Evolutionary conservation across 768 basidiomycete species (phyloP), one percentile per base, ranked within the genome.

Genomic region (Artomyces pyxidatus): DNA sequence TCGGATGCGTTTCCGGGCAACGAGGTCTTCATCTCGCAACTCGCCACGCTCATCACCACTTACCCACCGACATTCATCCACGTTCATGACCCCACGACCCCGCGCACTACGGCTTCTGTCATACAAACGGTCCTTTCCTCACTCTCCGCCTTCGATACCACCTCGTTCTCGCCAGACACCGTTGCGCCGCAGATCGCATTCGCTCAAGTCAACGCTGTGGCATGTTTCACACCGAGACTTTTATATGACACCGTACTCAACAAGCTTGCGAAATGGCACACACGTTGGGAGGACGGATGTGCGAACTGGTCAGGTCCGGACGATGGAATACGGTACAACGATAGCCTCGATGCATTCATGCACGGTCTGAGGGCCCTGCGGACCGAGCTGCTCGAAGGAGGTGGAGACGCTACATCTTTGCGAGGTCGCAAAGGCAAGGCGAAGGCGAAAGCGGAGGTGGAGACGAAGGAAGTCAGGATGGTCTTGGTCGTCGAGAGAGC

Each of bases 221-320:
- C 79, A 11, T 85, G 79, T 55, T 81, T 88, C 55, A 75, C 75
- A 0, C 61, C 78, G 4, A 73, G 81, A 6, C 57, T 88, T 5
- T 62, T 90, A 39, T 91, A 78, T 50, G 84, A 88, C 62, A 68
- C 76, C 1, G 67, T 80, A 6, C 65, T 90, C 47, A 83, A 88
- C 58, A 59, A 71, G 5, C 69, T 89, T 3, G 75, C 78, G 3
- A 62, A 63, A 9, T 82, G 79, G 77, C 66, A 61, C 12, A 71
- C 78, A 8, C 60, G 63, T 5, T 87, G 84, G 85, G 71, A 73
- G 21, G 65, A 75, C 6, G 84, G 81, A 12, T 82, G 81, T 52
- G 63, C 62, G 22, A 79, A 80, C 48, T 87, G 84, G 85, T 59
- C 61, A 0, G 59, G 67, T 7, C 67, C 63, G 12, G 60, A 65